Base-by-base conservation (phyloP, 805 yeast species). In the Cyberlindnera sargentensis region DNA sequence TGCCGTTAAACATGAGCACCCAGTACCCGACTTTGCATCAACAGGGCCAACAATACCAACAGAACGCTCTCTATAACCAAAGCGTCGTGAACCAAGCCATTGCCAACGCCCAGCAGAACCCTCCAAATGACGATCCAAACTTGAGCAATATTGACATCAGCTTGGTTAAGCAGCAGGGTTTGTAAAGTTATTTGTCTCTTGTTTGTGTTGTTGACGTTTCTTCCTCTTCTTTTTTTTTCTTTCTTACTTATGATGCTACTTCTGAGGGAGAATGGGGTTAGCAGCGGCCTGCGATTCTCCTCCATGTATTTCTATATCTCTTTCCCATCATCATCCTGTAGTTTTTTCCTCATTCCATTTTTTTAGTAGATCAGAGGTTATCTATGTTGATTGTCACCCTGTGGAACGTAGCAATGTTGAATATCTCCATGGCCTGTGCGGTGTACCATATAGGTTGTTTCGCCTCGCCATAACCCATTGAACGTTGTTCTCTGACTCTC, bases 141-240 rank as follows among this genome's bases (percentile, higher is more conserved):
- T 47, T 58, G 46, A 57, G 50, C 36, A 56, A 56, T 44, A 58
- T 54, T 43, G 61, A 56, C 30, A 54, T 55, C 39, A 48, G 43
- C 23, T 41, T 55, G 34, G 60, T 55, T 8, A 58, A 57, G 37
- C 57, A 56, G 36, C 58, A 56, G 45, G 28, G 37, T 23, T 41
- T 34, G 39, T 40, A n/a, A 34, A 28, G n/a, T 25, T 7, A 25
- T 26, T 27, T 15, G 8, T 33, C 15, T 32, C 11, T 31, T 36
- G 20, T 23, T 25, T 36, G 15, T 26, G 34, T 38, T 7, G 28
- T 34, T 26, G 9, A 8, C 24, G 9, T 34, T 34, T 26, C 26
- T 23, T 26, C 29, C 10, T 32, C 23, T 34, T 27, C 9, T 25
- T 32, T 23, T 28, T 28, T 39, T 10, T 39, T 26, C 24, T n/a